Evolutionary conservation across 208 protist species (phyloP).

Genomic region (Trypanosoma lewisi): DNA sequence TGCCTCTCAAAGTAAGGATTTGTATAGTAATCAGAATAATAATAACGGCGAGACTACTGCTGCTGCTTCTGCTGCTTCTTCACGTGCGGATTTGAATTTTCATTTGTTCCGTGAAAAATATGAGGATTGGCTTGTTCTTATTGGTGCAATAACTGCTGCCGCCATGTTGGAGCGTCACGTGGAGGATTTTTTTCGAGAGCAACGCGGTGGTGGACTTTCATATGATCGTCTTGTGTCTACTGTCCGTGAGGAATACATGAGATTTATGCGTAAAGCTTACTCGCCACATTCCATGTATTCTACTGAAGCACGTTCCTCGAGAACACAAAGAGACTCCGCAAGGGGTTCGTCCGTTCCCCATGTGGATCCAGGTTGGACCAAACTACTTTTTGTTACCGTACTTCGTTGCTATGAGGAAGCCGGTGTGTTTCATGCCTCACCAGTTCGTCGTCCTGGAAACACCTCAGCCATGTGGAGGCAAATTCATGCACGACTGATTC

Average conservation of each 20-base stretch:
- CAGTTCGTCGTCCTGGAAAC: slow-evolving; percentile 33
- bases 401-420: slow-evolving; percentile 33
- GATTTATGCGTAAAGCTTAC: slow-evolving; percentile 15
- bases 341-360: background rate
- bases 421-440: slow-evolving; percentile 29
- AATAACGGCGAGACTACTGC: background rate
- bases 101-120: slow-evolving; percentile 23
- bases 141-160: slow-evolving; percentile 23
- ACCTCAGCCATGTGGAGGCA: slow-evolving; percentile 35
- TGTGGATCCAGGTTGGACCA: slow-evolving; percentile 15
- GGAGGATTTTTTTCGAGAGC: slow-evolving; percentile 6
- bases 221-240: slow-evolving; percentile 14
- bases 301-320: background rate
- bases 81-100: slow-evolving; percentile 15
- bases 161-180: slow-evolving; percentile 24
- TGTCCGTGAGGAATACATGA: slow-evolving; percentile 8
- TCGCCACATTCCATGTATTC: background rate
- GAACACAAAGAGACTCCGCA: background rate
- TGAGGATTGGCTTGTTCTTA: slow-evolving; percentile 31
- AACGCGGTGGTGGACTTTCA: background rate
- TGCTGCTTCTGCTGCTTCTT: background rate
- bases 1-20: background rate
- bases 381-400: slow-evolving; percentile 27
- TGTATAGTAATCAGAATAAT: background rate
- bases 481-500: slow-evolving; percentile 29